Evolutionary conservation across 2,329 filamentous ascomycete genomes (phyloP).

Genomic region (Diaporthe helianthi): DNA sequence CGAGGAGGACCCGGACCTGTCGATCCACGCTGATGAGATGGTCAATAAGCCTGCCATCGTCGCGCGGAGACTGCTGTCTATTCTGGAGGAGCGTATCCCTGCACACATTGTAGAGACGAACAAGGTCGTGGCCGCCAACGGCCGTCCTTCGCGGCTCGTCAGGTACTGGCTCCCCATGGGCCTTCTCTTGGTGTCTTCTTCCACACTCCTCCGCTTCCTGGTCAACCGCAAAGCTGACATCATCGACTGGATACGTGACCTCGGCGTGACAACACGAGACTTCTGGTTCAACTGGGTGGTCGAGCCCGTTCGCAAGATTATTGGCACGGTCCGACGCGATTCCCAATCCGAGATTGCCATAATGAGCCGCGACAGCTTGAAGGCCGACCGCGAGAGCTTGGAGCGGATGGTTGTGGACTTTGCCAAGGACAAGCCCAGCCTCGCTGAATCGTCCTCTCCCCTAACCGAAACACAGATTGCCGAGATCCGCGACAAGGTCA

Average conservation of each 20-base stretch:
- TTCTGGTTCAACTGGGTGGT: constrained; percentile 98
- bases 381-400: constrained; percentile 87
- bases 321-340: constrained; percentile 93
- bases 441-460: constrained; percentile 58
- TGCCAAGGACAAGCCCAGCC: constrained; percentile 79
- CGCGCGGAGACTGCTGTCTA: constrained; percentile 69
- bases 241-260: constrained; percentile 77
- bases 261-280: constrained; percentile 80
- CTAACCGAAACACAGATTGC: constrained; percentile 71
- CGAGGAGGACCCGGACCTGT: constrained; percentile 66
- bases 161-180: constrained; percentile 89
- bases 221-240: constrained; percentile 79
- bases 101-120: constrained; percentile 67
- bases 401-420: constrained; percentile 99
- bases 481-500: constrained; percentile 79
- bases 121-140: constrained; percentile 67
- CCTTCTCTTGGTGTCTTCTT: constrained; percentile 78
- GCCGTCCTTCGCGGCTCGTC: constrained; percentile 75
- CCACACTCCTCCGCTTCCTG: constrained; percentile 82
- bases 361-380: constrained; percentile 91
- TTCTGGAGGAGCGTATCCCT: constrained; percentile 74
- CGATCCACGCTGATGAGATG: constrained; percentile 57
- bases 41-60: constrained; percentile 64
- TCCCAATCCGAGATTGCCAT: constrained; percentile 92
- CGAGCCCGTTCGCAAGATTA: constrained; percentile 80